Conservation (phyloP, 208 protist species). For the Leishmania arabica region DNA sequence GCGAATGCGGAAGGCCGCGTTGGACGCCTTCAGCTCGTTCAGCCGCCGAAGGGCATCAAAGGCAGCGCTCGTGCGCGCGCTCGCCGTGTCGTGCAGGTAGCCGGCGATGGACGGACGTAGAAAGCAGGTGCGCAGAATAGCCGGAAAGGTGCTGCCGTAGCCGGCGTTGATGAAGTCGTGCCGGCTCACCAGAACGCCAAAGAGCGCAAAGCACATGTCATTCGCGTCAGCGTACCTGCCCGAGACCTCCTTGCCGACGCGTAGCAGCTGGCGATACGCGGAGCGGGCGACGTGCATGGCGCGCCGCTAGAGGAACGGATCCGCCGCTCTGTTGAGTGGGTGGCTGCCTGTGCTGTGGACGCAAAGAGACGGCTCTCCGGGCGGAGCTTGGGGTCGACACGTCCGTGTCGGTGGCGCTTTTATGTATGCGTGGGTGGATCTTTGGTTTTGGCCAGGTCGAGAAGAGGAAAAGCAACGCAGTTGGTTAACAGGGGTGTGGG, state of each 20-base stretch:
- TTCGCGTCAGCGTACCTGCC: slow-evolving; percentile 50
- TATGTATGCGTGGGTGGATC: not conserved
- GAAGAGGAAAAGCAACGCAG: not conserved
- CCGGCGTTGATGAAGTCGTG: slow-evolving; percentile 72
- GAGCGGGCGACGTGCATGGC: slow-evolving; percentile 67
- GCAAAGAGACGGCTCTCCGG: too few relatives aligned
- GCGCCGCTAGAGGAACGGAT: not conserved
- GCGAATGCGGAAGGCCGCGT: slow-evolving; percentile 24
- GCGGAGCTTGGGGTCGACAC: not conserved
- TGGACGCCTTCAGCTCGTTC: slow-evolving; percentile 40
- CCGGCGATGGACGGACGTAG: slow-evolving; percentile 48
- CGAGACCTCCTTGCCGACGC: slow-evolving; percentile 32
- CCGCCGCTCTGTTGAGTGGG: not conserved
- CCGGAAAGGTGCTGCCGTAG: slow-evolving; percentile 48
- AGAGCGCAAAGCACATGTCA: slow-evolving; percentile 72
- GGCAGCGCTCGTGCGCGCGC: slow-evolving; percentile 47
- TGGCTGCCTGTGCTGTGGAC: not conserved
- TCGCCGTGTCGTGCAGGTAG: slow-evolving; percentile 40
- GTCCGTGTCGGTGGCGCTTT: not conserved
- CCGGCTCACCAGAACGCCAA: slow-evolving; percentile 57
- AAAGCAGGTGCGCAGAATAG: slow-evolving; percentile 65
- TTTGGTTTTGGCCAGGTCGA: not conserved
- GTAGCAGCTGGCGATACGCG: slow-evolving; percentile 76
- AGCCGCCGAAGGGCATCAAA: slow-evolving; percentile 70
- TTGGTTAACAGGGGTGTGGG: not conserved